Base-by-base conservation (phyloP, 2,329 filamentous ascomycete genomes). In the Diaporthe sp. region DNA sequence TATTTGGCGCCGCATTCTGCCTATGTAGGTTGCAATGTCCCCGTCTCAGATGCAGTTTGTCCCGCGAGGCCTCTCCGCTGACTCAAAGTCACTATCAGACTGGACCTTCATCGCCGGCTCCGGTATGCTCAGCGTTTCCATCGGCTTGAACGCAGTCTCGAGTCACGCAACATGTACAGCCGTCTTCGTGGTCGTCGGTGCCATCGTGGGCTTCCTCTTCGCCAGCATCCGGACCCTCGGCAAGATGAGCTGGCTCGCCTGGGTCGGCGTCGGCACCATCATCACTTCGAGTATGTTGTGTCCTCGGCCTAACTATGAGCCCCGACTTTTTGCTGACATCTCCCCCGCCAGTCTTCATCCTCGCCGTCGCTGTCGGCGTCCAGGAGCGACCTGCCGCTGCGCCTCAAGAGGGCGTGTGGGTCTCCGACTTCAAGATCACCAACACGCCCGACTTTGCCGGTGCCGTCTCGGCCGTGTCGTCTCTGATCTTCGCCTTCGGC, bases 371-470 rank as follows among this genome's bases (percentile, higher is more conserved):
- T 39, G 72, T 77, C 4, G 90, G 89, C 0, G 86, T 84, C 2
- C 85, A 84, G 25, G 86, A 88, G 76, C 85, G 89, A 4, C 90
- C 90, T 13, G 90, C 90, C 1, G 87, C 88, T 1, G 90, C 90
- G 1, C 90, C 90, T 3, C 85, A 86, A 75, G 86, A 86, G 0
- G 90, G 90, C 13, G 22, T 39, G 6, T 68, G 62, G 62, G 62
- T 68, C 31, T 68, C 62, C 0, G 83, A 85, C 34, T 92, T 84
- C 78, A 89, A 92, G 0, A 84, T 91, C 0, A 90, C 89, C 22
- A 92, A 86, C 79, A 81, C 84, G 39, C 85, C 85, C 0, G 86
- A 84, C 22, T 92, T 92, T 79, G 86, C 86, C 0, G 86, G 85
- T 0, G 90, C 89, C 1, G 90, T 92, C 76, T 86, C 86, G 0